These are phyloP conservation scores for Chaetomiaceae sp. DNA, from an alignment of 2,329 filamentous ascomycete genomes.

Conservation along the genomic window DNA sequence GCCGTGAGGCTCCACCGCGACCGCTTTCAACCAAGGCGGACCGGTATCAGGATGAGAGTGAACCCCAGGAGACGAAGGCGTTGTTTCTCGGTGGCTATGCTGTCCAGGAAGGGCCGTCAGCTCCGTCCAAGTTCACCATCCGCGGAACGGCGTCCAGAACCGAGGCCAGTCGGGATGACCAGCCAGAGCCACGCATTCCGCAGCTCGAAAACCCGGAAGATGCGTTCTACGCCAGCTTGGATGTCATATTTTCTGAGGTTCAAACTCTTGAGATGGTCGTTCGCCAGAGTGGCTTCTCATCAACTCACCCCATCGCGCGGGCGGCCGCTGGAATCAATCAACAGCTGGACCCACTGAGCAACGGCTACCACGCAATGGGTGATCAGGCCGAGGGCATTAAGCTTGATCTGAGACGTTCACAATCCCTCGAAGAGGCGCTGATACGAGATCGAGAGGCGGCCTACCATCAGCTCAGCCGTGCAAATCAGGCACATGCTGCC, in stretches of 20 bases:
- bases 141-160: background rate
- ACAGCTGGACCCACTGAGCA: background rate
- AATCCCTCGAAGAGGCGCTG: background rate
- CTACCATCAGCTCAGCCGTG: background rate
- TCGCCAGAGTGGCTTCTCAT: background rate
- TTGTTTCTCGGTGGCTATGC: constrained; percentile 1
- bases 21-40: too few relatives aligned
- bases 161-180: background rate
- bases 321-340: background rate
- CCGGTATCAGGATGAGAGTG: background rate
- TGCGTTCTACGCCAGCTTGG: background rate
- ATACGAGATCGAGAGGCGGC: background rate
- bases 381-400: background rate
- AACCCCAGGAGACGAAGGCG: background rate
- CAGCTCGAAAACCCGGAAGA: background rate
- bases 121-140: background rate
- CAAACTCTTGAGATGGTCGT: background rate
- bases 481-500: background rate
- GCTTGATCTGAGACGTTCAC: background rate
- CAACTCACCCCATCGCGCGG: background rate
- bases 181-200: too few relatives aligned
- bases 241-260: background rate
- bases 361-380: background rate
- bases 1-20: background rate
- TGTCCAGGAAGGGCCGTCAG: background rate